Evolutionary conservation across 257 asterid genomes (phyloP).

Genomic region (Ocimum tenuiflorum): DNA sequence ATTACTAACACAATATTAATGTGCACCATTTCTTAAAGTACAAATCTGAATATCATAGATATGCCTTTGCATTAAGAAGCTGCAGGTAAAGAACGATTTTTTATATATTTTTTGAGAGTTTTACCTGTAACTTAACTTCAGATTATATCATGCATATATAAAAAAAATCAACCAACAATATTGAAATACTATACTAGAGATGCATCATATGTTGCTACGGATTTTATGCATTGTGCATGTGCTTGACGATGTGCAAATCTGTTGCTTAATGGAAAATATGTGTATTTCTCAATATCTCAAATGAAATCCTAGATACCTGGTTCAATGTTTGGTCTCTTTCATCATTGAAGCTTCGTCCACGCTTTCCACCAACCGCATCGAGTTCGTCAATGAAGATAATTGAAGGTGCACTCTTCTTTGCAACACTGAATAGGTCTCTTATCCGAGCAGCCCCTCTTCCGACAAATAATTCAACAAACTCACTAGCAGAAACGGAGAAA

Average conservation of each 20-base stretch:
- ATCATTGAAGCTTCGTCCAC: constrained; percentile 94
- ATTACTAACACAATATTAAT: not conserved
- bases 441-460: constrained; percentile 99
- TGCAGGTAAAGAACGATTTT: no score
- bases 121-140: no score
- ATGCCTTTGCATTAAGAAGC: no score
- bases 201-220: not conserved
- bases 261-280: not conserved
- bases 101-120: no score
- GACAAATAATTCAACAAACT: constrained; percentile 90
- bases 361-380: constrained; percentile 97
- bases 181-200: not conserved
- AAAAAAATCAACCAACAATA: no score
- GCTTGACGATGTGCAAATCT: not conserved
- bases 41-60: not conserved
- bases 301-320: constrained; percentile 47
- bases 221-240: not conserved
- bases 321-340: constrained; percentile 95
- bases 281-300: not conserved
- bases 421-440: constrained; percentile 77
- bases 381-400: constrained; percentile 92
- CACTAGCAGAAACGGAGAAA: constrained; percentile 95
- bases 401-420: constrained; percentile 88
- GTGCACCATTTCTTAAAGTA: not conserved
- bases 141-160: no score